Percentiles rank a stretch among this genome's conserved stretches.
These are phyloP conservation scores for Yarrowia sp. DNA, from an alignment of 805 yeast species.

Conservation along the genomic window DNA sequence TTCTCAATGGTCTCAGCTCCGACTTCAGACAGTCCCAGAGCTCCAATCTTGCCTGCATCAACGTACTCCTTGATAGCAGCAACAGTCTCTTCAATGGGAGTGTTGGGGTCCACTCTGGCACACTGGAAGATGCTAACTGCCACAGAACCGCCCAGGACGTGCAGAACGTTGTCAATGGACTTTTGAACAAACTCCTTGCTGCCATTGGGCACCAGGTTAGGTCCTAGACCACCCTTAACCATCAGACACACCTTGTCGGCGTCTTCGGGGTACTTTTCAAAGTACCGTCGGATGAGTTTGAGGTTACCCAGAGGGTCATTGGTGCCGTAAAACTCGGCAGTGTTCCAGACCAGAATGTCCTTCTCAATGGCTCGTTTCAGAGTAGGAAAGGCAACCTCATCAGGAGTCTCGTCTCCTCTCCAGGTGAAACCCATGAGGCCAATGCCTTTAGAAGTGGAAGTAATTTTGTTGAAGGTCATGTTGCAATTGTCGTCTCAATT, in stretches of 20 bases:
- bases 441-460: conserved; percentile 46
- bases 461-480: conserved; percentile 18
- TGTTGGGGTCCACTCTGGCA: conserved; percentile 62
- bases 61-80: conserved; percentile 56
- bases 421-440: conserved; percentile 85
- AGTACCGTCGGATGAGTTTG: conserved; percentile 55
- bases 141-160: conserved; percentile 33
- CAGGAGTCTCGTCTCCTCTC: conserved; percentile 52
- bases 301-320: conserved; percentile 51
- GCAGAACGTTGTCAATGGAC: conserved; percentile 48
- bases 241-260: conserved; percentile 57
- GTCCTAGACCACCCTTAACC: conserved; percentile 63
- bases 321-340: conserved; percentile 76
- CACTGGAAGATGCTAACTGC: conserved; percentile 59
- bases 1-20: conserved; percentile 57
- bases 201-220: conserved; percentile 49
- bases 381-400: conserved; percentile 52
- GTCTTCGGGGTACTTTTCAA: conserved; percentile 54
- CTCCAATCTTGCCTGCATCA: conserved; percentile 63
- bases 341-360: conserved; percentile 58
- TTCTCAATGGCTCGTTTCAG: conserved; percentile 53
- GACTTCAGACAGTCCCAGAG: conserved; percentile 73
- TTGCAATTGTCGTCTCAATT: not conserved
- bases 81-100: conserved; percentile 59
- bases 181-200: conserved; percentile 47